Evolutionary conservation across 257 asterid genomes (phyloP).

Genomic region (Ajuga chamaepitys): DNA sequence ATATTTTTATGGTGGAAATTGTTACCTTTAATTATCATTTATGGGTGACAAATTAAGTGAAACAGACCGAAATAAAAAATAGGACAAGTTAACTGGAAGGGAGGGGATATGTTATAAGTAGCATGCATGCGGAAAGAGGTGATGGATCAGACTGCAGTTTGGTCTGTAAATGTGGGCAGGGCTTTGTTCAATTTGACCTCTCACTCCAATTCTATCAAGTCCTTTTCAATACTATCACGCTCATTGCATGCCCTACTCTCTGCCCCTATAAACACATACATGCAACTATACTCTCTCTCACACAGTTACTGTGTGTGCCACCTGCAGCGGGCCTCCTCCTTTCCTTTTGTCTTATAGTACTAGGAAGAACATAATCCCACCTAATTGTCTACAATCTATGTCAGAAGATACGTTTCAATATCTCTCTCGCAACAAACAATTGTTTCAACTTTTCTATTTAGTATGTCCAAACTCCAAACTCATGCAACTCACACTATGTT

Average conservation of each 20-base stretch:
- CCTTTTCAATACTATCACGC: conserved; percentile 22
- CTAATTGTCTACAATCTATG: conserved; percentile 1
- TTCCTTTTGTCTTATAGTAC: conserved; percentile 29
- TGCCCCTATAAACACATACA: neutral
- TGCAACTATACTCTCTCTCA: neutral
- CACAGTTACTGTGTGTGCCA: neutral
- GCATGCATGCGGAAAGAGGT: too few relatives aligned
- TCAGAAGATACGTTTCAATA: conserved; percentile 15
- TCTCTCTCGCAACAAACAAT: too few relatives aligned
- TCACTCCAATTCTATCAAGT: conserved; percentile 12
- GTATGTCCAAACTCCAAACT: too few relatives aligned
- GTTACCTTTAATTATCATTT: too few relatives aligned
- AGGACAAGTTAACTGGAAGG: too few relatives aligned
- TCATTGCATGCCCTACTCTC: neutral
- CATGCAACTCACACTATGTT: too few relatives aligned
- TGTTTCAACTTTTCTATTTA: too few relatives aligned
- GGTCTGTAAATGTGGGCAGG: conserved; percentile 4
- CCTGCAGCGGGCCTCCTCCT: conserved; percentile 2
- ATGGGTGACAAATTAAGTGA: too few relatives aligned
- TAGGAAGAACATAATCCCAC: conserved; percentile 31
- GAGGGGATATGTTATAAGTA: too few relatives aligned
- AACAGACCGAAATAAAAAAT: too few relatives aligned
- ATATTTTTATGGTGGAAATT: too few relatives aligned
- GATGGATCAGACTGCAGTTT: neutral
- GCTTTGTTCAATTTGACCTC: conserved; percentile 19